Percentiles rank a stretch among this genome's conserved stretches.
Evolutionary conservation across 2,329 filamentous ascomycete genomes (phyloP).

Genomic region (Plectosphaerella sp.): DNA sequence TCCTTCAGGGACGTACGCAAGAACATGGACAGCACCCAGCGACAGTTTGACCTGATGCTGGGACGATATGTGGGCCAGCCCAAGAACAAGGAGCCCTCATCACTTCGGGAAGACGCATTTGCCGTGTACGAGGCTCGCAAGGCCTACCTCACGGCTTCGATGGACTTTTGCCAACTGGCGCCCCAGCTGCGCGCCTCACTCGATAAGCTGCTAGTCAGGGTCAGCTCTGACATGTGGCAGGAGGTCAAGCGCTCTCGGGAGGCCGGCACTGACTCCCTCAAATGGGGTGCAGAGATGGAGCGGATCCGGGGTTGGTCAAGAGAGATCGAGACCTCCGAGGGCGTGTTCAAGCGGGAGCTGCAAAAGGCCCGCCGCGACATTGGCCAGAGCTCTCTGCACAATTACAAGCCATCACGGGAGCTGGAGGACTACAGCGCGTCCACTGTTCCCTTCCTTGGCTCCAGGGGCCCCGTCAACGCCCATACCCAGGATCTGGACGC

Average conservation of each 20-base stretch:
- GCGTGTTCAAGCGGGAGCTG: constrained; percentile 76
- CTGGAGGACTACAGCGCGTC: constrained; percentile 88
- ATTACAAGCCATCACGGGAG: constrained; percentile 79
- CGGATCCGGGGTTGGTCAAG: constrained; percentile 88
- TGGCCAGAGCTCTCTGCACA: constrained; percentile 68
- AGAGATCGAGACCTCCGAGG: constrained; percentile 90
- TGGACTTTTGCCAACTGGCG: constrained; percentile 88
- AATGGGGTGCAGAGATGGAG: constrained; percentile 78
- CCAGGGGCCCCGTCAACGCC: constrained; percentile 60
- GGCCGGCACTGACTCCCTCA: constrained; percentile 56
- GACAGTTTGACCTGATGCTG: constrained; percentile 76
- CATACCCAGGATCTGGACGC: constrained; percentile 48
- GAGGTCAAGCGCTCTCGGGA: constrained; percentile 75
- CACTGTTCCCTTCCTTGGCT: constrained; percentile 82
- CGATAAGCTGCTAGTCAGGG: constrained; percentile 79
- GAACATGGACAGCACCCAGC: constrained; percentile 73
- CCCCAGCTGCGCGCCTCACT: constrained; percentile 80
- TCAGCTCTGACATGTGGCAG: constrained; percentile 83
- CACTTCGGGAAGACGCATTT: constrained; percentile 91
- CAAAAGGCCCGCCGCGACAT: constrained; percentile 75
- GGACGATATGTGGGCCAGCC: constrained; percentile 78
- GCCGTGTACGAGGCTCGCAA: constrained; percentile 90
- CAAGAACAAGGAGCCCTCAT: constrained; percentile 90
- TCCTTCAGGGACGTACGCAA: constrained; percentile 82
- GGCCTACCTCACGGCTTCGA: constrained; percentile 81